Conservation (phyloP, 768 basidiomycete genomes). For the Baorangia bicolor region DNA sequence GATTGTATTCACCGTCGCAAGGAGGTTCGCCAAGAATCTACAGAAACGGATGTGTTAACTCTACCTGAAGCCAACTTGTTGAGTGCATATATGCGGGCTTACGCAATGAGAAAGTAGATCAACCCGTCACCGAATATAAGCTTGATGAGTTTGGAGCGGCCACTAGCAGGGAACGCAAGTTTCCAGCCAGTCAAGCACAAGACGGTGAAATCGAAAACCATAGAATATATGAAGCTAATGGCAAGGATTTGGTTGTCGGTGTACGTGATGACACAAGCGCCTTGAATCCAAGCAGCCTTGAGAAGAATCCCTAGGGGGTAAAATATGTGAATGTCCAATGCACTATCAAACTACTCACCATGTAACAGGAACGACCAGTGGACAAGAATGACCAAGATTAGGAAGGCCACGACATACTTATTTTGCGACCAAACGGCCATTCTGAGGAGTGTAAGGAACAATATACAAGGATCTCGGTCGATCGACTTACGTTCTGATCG, state of each 20-base stretch:
- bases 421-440: constrained; percentile 71
- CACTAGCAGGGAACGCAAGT: constrained; percentile 45
- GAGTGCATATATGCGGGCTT: constrained; percentile 28
- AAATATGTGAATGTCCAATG: neutral
- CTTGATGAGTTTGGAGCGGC: constrained; percentile 55
- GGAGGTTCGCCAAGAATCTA: constrained; percentile 65
- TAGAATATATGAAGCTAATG: constrained; percentile 69
- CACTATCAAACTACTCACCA: constrained; percentile 36
- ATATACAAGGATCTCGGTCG: neutral
- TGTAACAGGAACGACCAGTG: constrained; percentile 74
- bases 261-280: constrained; percentile 55
- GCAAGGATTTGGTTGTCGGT: constrained; percentile 63
- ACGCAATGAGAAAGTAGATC: constrained; percentile 73
- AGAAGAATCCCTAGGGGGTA: constrained; percentile 50
- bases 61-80: neutral
- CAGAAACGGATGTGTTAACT: constrained; percentile 6
- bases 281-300: constrained; percentile 53
- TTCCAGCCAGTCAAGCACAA: constrained; percentile 62
- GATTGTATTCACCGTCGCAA: constrained; percentile 43
- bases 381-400: constrained; percentile 57
- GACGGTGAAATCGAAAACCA: constrained; percentile 68
- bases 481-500: constrained; percentile 57
- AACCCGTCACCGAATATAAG: constrained; percentile 73
- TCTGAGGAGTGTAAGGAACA: constrained; percentile 33
- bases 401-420: constrained; percentile 49